Evolutionary conservation across 2,329 filamentous ascomycete species (phyloP), one percentile per base, ranked within the genome.

Genomic region (Exutisphaerella laricina): DNA sequence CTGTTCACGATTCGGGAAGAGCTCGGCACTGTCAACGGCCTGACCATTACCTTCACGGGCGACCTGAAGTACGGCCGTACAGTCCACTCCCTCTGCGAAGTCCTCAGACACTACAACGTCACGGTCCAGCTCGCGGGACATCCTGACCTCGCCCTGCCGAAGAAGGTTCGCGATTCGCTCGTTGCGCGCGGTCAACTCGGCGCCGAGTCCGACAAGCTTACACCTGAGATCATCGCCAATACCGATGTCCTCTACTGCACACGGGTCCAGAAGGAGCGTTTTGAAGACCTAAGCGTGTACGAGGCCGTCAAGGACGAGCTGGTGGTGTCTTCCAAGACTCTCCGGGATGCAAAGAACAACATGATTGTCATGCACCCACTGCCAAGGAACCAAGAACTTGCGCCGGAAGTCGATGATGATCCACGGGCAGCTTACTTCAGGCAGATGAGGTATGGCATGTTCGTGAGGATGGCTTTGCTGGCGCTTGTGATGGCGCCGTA

Each of bases 1-100:
- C 82, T 98, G 45, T 98, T 96, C 74, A 97, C 92, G 41, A 98
- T 98, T 61, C 87, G 92, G 55, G 92, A 98, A 69, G 92, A 98
- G 68, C 77, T 97, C 6, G 92, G 92, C 51, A 96, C 89, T 0
- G 90, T 97, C 43, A 89, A 90, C 62, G 90, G 90, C 39, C 74
- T 98, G 51, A 97, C 88, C 32, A 94, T 98, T 61, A 98, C 92
- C 38, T 98, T 98, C 66, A 77, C 88, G 32, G 92, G 92, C 58
- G 92, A 98, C 61, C 80, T 98, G 45, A 81, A 85, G 53, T 94
- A 96, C 66, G 92, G 92, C 34, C 85, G 92, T 45, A 88, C 92
- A 0, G 90, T 98, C 9, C 92, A 98, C 75, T 96, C 89, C 5
- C 78, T 98, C 39, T 84, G 92, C 65, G 90, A 95, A 69, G 77